These are phyloP conservation scores for Phytophthora parvispora DNA, from an alignment of 352 stramenopile genomes.

Conservation along the genomic window DNA sequence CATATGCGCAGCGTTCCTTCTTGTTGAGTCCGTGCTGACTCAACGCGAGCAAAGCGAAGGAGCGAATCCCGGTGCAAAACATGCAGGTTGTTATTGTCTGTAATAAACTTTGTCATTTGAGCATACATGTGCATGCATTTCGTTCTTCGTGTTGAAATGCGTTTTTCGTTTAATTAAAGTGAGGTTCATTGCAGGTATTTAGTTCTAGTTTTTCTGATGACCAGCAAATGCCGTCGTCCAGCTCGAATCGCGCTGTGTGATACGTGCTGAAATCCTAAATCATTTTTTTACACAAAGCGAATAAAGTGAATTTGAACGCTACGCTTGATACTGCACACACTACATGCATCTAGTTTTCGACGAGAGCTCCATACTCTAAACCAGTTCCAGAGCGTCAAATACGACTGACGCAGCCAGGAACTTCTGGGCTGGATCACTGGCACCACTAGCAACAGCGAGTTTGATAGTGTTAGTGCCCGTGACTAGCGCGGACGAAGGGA, in stretches of 20 bases:
- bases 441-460: conserved; percentile 51
- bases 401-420: conserved; percentile 59
- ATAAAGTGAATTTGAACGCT: not conserved
- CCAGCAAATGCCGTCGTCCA: too few species aligned
- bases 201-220: too few species aligned
- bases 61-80: not conserved
- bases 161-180: too few species aligned
- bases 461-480: conserved; percentile 44
- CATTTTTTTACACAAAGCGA: too few species aligned
- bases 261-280: too few species aligned
- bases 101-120: too few species aligned
- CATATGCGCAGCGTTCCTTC: conserved; percentile 11
- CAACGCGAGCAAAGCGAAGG: not conserved
- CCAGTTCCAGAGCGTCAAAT: conserved; percentile 59
- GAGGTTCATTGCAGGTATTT: too few species aligned
- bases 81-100: too few species aligned
- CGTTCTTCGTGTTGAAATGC: too few species aligned
- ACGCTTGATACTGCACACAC: not conserved
- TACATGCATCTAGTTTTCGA: not conserved
- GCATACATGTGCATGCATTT: too few species aligned
- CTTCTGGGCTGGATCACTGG: conserved; percentile 43
- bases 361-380: conserved; percentile 11
- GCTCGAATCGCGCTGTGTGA: too few species aligned
- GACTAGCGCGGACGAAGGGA: conserved; percentile 44
- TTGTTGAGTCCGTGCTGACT: conserved; percentile 11